Evolutionary conservation across 2,329 filamentous ascomycete genomes (phyloP), one percentile per base, ranked within the genome.

Genomic region (Drechslerella stenobrocha): DNA sequence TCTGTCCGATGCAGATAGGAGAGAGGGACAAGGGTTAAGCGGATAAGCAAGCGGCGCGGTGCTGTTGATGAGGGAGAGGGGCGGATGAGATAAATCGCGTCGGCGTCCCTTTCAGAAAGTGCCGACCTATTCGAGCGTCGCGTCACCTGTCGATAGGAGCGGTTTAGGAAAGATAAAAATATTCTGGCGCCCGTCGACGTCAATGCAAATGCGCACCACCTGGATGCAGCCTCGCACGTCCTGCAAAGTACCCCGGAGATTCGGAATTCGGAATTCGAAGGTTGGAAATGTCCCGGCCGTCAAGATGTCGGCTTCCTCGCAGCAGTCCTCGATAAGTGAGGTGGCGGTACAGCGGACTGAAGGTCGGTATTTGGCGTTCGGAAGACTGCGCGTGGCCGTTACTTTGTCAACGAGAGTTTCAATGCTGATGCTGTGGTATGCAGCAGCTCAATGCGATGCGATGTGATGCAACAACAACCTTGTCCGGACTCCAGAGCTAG

Each of bases 1-100:
- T 42, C 60, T 53, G 60, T 66, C 47, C 42, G 44, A 53, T 35
- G 53, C 53, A 53, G 60, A 44, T 47, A 46, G 28, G 28, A 57
- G 46, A 42, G 34, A 13, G 8, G n/a, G 42, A 48, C 47, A 42
- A 18, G 37, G 45, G 15, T 30, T 30, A 30, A 48, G 24, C 47
- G 53, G 52, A 52, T 23, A 44, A 50, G n/a, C 13, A 15, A 23
- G 46, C 22, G n/a, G n/a, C n/a, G n/a, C n/a, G n/a, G n/a, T 30
- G 52, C 37, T 52, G 37, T 6, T 15, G 37, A 20, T 5, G 37
- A 9, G 40, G 15, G 32, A 44, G 46, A 50, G 30, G 15, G 13
- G 22, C 32, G 28, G 44, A 24, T 8, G 3, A 18, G 37, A 20
- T 8, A 20, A 5, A 3, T n/a, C 37, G 15, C 4, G 37, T 42